Evolutionary conservation across 805 yeast genomes (phyloP), one percentile per base, ranked within the genome.

Genomic region (Suhomyces prunicola): DNA sequence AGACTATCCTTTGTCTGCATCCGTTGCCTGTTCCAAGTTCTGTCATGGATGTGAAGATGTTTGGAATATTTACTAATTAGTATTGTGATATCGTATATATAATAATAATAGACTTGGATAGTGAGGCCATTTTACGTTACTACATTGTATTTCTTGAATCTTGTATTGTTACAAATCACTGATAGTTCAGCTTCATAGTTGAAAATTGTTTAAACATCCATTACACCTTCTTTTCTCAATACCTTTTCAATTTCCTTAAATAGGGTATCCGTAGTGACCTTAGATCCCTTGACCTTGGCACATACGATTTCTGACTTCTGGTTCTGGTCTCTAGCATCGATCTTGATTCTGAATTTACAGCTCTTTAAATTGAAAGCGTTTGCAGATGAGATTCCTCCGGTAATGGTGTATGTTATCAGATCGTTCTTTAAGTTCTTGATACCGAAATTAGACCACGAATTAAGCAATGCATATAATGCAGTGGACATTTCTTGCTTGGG

Each of bases 21-120:
- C 97, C 10, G 97, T 94, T 52, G 98, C 99, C 5, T 94, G 98
- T 72, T 88, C 97, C 58, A 94, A 94, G 73, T 91, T 94, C 77
- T 93, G 98, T 71, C 98, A 94, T 67, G 99, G 99, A 48, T 90
- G 97, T 66, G 99, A 94, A 76, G 99, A 94, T 72, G 96, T 96
- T 26, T 94, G 99, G 98, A 86, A 84, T 46, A 92, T 94, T 63
- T 70, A 74, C 66, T 72, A 63, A 55, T 36, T 46, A 5, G 17
- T 33, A n/a, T 17, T n/a, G 36, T 10, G 31, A 29, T 29, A 29
- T 29, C 31, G 8, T 29, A n/a, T 33, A 19, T 17, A 12, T 41
- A 23, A 19, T 23, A 41, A 41, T 12, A 29, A 29, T 29, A 29
- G 33, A 29, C 33, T 29, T 29, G 33, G 33, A 29, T 29, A 29